Evolutionary conservation across 805 yeast genomes (phyloP), one percentile per base, ranked within the genome.

Genomic region (Starmerella scarabaei): DNA sequence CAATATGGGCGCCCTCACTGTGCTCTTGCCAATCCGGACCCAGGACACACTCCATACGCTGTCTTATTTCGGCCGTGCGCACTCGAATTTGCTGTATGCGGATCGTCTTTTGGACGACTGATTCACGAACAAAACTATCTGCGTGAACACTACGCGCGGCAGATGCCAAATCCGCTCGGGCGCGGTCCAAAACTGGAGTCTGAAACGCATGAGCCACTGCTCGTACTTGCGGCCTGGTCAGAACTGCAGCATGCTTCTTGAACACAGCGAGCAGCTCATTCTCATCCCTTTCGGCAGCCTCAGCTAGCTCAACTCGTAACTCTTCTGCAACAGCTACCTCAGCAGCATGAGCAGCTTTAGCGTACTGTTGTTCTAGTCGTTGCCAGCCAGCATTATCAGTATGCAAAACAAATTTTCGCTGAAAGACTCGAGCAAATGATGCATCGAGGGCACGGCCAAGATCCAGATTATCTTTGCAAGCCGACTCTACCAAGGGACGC

Each of bases 1-100:
- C 62, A 1, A 88, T 69, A 44, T 68, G 71, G 38, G 67, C 69
- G 0, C 94, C 95, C 38, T 77, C 84, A 2, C 77, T 69, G 42
- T 72, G 73, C 8, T 65, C 59, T 17, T 56, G 60, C 86, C 86
- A 79, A 6, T 73, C 73, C 15, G 63, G 53, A 0, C 85, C 81
- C 6, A 79, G 58, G 3, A 77, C 64, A 11, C 65, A 55, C 33
- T 70, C 73, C 6, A 77, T 57, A 23, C 73, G 63, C 3, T 54
- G 48, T 24, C 65, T 51, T n/a, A 75, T 53, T 19, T 58, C 55
- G 3, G 59, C 56, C 3, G 76, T 52, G 36, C 69, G 70, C 20
- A 56, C 47, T 27, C 63, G 66, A 2, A 74, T 60, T 48, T 75
- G 77, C n/a, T 59, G 61, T 11, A 69, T 68, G 73, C 79, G 71